These are phyloP conservation scores for Kwoniella botswanensis DNA, from an alignment of 768 basidiomycete species.

Conservation along the genomic window DNA sequence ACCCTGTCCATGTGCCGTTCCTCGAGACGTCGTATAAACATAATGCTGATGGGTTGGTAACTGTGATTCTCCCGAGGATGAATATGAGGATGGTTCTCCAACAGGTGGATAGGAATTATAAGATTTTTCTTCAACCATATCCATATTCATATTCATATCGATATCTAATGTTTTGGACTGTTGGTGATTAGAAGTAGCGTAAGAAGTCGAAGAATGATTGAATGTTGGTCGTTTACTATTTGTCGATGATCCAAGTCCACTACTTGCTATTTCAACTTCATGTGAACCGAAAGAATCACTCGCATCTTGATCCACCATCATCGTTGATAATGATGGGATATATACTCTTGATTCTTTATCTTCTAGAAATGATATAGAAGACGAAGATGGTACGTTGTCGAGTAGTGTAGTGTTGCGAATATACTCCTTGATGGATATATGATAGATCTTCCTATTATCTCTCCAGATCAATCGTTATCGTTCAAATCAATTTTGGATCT, in stretches of 20 bases:
- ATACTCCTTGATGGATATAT: too few species aligned
- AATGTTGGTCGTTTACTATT: slow-evolving; percentile 36
- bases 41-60: not conserved
- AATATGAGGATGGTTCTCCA: slow-evolving; percentile 4
- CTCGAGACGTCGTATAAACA: not conserved
- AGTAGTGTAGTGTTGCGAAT: not conserved
- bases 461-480: too few species aligned
- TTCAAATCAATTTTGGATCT: too few species aligned
- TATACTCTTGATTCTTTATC: not conserved
- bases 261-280: not conserved
- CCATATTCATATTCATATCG: not conserved
- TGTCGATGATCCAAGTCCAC: not conserved
- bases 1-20: not conserved
- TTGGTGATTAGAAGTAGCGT: slow-evolving; percentile 2
- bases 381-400: not conserved
- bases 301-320: not conserved
- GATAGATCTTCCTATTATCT: too few species aligned
- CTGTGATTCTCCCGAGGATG: not conserved
- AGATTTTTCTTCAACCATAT: not conserved
- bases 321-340: not conserved
- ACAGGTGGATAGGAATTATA: slow-evolving; percentile 1
- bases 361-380: not conserved
- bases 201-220: slow-evolving; percentile 33
- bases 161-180: not conserved
- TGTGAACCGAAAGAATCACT: not conserved